phyloP scores from a whole-genome alignment of 2,329 filamentous ascomycete genomes.

The Phoma sp. region DNA sequence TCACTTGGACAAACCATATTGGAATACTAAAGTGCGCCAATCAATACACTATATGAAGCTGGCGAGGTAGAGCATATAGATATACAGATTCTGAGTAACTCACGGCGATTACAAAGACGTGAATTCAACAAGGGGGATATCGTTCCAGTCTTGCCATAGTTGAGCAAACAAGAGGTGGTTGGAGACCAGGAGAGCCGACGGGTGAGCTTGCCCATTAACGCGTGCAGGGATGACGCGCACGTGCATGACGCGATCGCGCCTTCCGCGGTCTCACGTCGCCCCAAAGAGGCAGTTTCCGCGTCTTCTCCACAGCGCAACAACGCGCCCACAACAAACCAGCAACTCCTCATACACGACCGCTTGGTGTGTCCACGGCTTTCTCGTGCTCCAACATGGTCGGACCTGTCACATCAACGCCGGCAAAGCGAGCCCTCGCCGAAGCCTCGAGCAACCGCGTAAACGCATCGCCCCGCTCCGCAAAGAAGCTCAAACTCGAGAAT shows the following conservation, averaged over 20 bases:
- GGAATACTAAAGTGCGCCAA: too few relatives aligned
- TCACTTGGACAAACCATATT: too few relatives aligned
- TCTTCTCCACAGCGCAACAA: slow-evolving; percentile 24
- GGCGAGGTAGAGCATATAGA: too few relatives aligned
- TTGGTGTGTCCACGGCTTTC: neutral
- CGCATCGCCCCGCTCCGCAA: slow-evolving; percentile 60
- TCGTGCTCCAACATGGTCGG: slow-evolving; percentile 36
- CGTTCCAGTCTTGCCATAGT: too few relatives aligned
- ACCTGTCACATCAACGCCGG: slow-evolving; percentile 44
- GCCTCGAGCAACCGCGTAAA: slow-evolving; percentile 53
- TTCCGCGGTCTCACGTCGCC: slow-evolving; percentile 35
- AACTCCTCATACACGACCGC: neutral
- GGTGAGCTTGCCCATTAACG: slow-evolving; percentile 25
- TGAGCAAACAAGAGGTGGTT: too few relatives aligned
- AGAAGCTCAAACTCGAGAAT: slow-evolving; percentile 82
- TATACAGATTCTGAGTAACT: too few relatives aligned
- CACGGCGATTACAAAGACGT: too few relatives aligned
- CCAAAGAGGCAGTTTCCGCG: slow-evolving; percentile 24
- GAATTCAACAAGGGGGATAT: too few relatives aligned
- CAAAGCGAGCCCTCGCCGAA: slow-evolving; percentile 56
- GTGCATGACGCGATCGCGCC: slow-evolving; percentile 30
- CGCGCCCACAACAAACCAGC: slow-evolving; percentile 9
- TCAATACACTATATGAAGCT: too few relatives aligned
- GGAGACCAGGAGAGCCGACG: neutral
- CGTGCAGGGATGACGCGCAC: slow-evolving; percentile 36